phyloP scores from a whole-genome alignment of 73 alveolate species.

The Paramecium bursaria region DNA sequence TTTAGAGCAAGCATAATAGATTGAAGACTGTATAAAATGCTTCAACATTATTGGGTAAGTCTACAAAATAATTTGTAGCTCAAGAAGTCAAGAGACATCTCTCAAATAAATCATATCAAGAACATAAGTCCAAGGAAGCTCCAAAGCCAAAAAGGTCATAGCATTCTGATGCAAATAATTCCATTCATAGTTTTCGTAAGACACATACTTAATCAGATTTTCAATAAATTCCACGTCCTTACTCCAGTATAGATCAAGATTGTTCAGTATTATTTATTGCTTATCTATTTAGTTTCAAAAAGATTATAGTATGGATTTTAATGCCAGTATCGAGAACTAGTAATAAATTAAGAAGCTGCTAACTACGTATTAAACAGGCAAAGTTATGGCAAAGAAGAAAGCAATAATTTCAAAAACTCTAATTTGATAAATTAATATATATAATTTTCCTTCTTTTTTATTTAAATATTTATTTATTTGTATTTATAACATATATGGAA shows the following conservation, averaged over 20 bases:
- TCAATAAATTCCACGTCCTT: conserved; percentile 48
- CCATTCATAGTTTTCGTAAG: conserved; percentile 60
- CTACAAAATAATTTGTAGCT: neutral
- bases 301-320: neutral
- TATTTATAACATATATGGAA: too few relatives aligned
- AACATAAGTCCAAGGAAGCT: neutral
- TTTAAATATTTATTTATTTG: too few relatives aligned
- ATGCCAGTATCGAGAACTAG: too few relatives aligned
- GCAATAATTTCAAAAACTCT: too few relatives aligned
- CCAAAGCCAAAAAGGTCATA: neutral
- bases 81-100: conserved; percentile 14
- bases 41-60: conserved; percentile 1
- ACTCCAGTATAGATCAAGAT: conserved; percentile 35
- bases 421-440: too few relatives aligned
- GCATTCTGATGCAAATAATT: conserved; percentile 55
- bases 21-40: conserved; percentile 31
- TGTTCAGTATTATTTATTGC: neutral
- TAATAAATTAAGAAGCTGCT: too few relatives aligned
- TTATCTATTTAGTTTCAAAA: neutral
- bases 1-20: conserved; percentile 34
- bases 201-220: neutral
- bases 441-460: too few relatives aligned
- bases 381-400: too few relatives aligned
- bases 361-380: too few relatives aligned
- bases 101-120: conserved; percentile 22